These are phyloP conservation scores for Sporothrix variecibatus DNA, from an alignment of 2,329 filamentous ascomycete species.

Conservation along the genomic window DNA sequence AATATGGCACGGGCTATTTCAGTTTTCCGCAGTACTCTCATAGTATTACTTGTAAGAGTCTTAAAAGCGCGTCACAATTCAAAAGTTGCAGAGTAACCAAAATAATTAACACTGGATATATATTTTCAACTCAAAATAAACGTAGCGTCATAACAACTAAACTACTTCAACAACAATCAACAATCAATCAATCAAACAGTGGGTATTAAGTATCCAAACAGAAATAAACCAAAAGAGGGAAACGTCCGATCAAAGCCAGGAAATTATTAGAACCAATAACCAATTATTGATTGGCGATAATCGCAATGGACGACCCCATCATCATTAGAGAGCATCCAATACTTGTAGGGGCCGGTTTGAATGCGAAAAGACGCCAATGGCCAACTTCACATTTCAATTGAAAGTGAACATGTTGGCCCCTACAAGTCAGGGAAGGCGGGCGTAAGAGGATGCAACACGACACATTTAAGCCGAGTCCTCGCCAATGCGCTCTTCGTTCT, in stretches of 20 bases:
- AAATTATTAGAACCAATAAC: too few species aligned
- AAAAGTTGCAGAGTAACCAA: neutral
- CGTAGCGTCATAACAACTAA: neutral
- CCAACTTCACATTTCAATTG: neutral
- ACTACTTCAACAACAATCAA: neutral
- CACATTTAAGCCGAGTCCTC: neutral
- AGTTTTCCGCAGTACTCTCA: neutral
- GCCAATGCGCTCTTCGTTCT: conserved; percentile 16
- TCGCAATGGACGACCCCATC: neutral
- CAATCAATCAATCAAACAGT: neutral
- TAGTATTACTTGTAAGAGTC: neutral
- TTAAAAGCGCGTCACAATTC: neutral
- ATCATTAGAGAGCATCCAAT: neutral
- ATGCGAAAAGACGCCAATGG: too few species aligned
- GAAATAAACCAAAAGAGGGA: conserved; percentile 6
- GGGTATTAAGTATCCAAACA: conserved; percentile 17
- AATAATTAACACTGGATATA: neutral
- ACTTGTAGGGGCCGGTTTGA: neutral
- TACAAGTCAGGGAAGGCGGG: neutral
- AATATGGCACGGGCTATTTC: neutral
- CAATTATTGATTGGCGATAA: neutral
- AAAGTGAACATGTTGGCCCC: too few species aligned
- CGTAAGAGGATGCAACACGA: too few species aligned
- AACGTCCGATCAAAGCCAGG: neutral
- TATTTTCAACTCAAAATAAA: neutral